Base-by-base conservation (phyloP, 1,284 basidiomycete genomes). In the Exobasidium rhododendri region DNA sequence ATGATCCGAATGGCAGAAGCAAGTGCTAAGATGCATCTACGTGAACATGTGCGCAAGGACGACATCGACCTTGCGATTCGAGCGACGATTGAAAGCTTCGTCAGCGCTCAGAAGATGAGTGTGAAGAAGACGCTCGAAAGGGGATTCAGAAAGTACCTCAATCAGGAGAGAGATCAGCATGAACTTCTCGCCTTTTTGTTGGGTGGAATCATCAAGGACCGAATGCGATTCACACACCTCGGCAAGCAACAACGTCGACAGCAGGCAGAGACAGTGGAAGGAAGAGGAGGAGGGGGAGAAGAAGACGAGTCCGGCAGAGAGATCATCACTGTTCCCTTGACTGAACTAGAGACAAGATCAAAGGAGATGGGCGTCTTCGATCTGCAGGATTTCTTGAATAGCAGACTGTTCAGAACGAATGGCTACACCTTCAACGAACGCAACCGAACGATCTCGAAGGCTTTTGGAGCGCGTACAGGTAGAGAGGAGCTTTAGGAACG, bases 1-100 rank as follows among this genome's bases (percentile, higher is more conserved):
- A 97, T 97, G 91, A 98, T 99, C 81, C 88, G 96, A 49, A 98
- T 98, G 96, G 87, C 92, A 1, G 94, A 99, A 81, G 94, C 96
- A 14, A 92, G 90, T 72, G 96, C 94, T 50, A 97, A 97, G 84
- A 98, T 99, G 94, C 89, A 94, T 63, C 83, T 99, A 66, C 85
- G 96, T 55, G 96, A 98, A 81, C 97, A 91, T 76, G 96, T 98
- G 52, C 87, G 96, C 44, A 84, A 88, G 13, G 96, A 98, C 81
- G 96, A 98, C 80, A 94, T 99, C 71, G 94, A 99, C 80, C 83
- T 97, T 57, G 94, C 96, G 1, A 97, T 99, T 70, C 91, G 92
- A 67, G 93, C 97, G 43, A 90, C 92, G 1, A 88, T 99, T 28
- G 89, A 89, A 63, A 93, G 90, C 81, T 99, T 99, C 80, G 91